Conservation (phyloP, 2,329 filamentous ascomycete species). For the Chrysosporium keratinophilum region DNA sequence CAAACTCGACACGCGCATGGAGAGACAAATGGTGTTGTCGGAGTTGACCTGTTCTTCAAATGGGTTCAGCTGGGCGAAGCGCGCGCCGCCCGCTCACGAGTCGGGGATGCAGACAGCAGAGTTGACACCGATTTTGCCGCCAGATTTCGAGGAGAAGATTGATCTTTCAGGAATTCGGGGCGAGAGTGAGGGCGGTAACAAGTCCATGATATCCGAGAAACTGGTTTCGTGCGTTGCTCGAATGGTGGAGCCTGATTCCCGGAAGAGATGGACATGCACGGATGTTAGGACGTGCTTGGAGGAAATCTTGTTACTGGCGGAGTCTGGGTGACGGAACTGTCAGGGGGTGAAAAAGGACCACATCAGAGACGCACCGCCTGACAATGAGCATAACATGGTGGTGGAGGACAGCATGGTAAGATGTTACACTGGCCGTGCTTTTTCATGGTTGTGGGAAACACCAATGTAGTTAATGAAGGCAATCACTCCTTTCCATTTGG, state of each 20-base stretch:
- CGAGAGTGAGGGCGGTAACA: background rate
- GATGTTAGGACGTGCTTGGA: slow-evolving; percentile 29
- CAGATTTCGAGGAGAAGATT: slow-evolving; percentile 31
- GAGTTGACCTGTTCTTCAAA: slow-evolving; percentile 28
- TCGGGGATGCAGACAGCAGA: slow-evolving; percentile 1
- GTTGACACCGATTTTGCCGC: slow-evolving; percentile 25
- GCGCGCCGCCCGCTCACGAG: slow-evolving; percentile 14
- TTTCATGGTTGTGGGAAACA: background rate
- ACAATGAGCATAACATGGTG: too few species aligned
- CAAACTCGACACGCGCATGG: slow-evolving; percentile 43
- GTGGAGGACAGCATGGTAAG: too few species aligned
- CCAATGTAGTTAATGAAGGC: background rate
- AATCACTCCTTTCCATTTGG: background rate
- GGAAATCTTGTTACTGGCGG: slow-evolving; percentile 3
- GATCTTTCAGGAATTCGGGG: slow-evolving; percentile 14
- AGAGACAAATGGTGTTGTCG: slow-evolving; percentile 36
- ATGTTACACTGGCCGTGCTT: too few species aligned
- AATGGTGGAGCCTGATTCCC: slow-evolving; percentile 33
- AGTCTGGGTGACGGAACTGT: background rate
- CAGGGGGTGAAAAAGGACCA: too few species aligned
- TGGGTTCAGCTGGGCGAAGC: slow-evolving; percentile 1
- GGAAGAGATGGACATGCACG: slow-evolving; percentile 30
- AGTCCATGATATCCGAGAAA: slow-evolving; percentile 22
- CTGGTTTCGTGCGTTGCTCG: slow-evolving; percentile 32
- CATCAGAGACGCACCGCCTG: too few species aligned